Percentiles rank a stretch among this genome's conserved stretches.
Conservation (phyloP, 192 early-diverging fungal genomes). For the Coemansia sp. region DNA sequence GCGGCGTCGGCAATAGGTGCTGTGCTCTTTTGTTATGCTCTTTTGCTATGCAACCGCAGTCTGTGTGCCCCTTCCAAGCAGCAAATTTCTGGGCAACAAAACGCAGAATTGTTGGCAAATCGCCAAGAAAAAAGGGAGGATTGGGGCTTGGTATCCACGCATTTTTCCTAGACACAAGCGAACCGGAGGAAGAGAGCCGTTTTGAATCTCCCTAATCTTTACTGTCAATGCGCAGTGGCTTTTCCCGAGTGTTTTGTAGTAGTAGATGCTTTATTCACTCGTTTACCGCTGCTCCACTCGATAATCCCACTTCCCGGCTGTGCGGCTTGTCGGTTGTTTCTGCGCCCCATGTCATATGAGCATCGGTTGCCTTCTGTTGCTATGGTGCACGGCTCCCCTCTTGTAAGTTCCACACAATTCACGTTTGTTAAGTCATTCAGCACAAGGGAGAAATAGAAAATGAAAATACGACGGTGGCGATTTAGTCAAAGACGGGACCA, state of each 20-base stretch:
- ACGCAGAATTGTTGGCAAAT: neutral
- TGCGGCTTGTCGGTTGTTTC: neutral
- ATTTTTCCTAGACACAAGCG: neutral
- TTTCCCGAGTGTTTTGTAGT: neutral
- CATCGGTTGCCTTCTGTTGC: neutral
- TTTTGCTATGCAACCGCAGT: neutral
- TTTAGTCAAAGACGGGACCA: neutral
- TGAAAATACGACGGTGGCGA: neutral
- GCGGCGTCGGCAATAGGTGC: neutral
- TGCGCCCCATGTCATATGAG: neutral
- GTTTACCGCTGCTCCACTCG: neutral
- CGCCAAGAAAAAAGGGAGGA: neutral
- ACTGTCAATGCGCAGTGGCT: constrained; percentile 10
- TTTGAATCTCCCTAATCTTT: neutral
- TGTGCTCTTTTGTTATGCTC: neutral
- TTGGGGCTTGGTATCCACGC: neutral
- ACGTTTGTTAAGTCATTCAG: neutral
- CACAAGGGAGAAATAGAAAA: neutral
- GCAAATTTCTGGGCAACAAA: neutral
- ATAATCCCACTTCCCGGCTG: neutral
- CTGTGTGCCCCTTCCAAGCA: neutral
- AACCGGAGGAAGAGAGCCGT: neutral
- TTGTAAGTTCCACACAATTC: neutral
- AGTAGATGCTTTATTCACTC: neutral
- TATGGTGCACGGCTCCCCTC: no score